These are phyloP conservation scores for Hansenula sp. DNA, from an alignment of 1,139 yeast species.

Conservation along the genomic window DNA sequence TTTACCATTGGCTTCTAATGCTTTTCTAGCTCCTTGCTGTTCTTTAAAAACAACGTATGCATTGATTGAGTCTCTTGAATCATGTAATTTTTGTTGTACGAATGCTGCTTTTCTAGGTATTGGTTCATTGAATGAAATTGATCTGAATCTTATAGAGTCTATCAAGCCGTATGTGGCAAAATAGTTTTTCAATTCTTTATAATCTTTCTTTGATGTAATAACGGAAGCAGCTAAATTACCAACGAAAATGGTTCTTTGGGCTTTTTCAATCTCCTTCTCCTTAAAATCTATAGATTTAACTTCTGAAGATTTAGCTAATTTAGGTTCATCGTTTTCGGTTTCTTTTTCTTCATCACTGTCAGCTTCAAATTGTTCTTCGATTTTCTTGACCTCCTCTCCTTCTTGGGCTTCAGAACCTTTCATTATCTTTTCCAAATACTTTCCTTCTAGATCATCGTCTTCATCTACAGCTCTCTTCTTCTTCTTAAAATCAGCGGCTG, in stretches of 20 bases:
- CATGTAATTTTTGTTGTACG: constrained; percentile 74
- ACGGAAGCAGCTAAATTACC: constrained; percentile 77
- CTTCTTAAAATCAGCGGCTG: constrained; percentile 6
- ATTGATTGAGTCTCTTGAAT: constrained; percentile 75
- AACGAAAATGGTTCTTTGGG: constrained; percentile 83
- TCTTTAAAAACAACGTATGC: constrained; percentile 76
- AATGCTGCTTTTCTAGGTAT: constrained; percentile 92
- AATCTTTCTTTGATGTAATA: constrained; percentile 57
- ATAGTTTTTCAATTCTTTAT: constrained; percentile 60
- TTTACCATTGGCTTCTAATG: constrained; percentile 57
- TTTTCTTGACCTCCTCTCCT: constrained; percentile 11
- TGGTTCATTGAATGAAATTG: constrained; percentile 85
- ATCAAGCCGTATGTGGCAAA: constrained; percentile 59
- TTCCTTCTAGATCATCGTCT: constrained; percentile 28
- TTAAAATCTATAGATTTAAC: constrained; percentile 41
- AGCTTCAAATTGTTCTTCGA: constrained; percentile 12
- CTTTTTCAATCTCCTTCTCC: constrained; percentile 73
- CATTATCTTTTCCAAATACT: constrained; percentile 19
- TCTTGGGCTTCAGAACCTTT: constrained; percentile 9
- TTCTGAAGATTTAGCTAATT: constrained; percentile 10
- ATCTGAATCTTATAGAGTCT: constrained; percentile 81
- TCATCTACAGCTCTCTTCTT: constrained; percentile 20
- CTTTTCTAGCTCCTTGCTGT: constrained; percentile 49
- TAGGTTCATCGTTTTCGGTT: constrained; percentile 13
- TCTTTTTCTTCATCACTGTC: constrained; percentile 18